Percentiles rank a stretch among this genome's conserved stretches.
Conservation (phyloP, 108 stramenopile species). For the Nitzschia putrida region DNA sequence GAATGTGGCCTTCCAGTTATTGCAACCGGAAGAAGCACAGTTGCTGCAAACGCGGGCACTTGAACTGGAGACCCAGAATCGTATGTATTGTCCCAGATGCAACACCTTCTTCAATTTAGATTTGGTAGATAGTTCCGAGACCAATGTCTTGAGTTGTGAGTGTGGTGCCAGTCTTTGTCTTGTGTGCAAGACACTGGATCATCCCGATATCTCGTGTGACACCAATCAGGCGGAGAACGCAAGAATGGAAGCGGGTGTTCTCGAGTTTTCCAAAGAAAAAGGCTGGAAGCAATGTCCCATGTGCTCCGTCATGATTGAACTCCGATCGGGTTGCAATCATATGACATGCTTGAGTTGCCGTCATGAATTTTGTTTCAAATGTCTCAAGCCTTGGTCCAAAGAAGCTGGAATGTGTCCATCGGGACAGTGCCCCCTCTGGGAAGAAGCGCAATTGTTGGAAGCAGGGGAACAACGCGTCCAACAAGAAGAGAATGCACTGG, state of each 20-base stretch:
- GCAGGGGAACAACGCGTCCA: constrained; percentile 57
- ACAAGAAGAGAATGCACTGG: constrained; percentile 36
- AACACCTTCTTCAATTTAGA: constrained; percentile 54
- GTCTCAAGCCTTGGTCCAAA: constrained; percentile 39
- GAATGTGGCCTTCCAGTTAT: constrained; percentile 32
- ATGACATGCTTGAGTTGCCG: constrained; percentile 51
- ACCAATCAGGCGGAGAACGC: constrained; percentile 23
- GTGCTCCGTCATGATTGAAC: constrained; percentile 51
- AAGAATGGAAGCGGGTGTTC: constrained; percentile 32
- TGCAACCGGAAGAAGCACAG: constrained; percentile 23
- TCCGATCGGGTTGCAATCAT: constrained; percentile 55
- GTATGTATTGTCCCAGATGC: constrained; percentile 61
- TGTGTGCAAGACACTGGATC: constrained; percentile 43
- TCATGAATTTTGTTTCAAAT: constrained; percentile 57
- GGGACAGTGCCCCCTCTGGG: constrained; percentile 50
- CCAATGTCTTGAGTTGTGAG: constrained; percentile 28
- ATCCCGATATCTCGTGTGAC: constrained; percentile 41
- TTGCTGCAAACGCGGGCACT: constrained; percentile 21
- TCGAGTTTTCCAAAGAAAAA: constrained; percentile 29
- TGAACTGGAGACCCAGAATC: constrained; percentile 45
- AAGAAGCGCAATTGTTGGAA: constrained; percentile 45
- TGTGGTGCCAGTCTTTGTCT: constrained; percentile 45
- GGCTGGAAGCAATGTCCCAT: constrained; percentile 63
- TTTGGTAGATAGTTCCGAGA: constrained; percentile 25
- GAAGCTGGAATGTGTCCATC: constrained; percentile 27